A percentile compares a stretch with the other conserved stretches of the same genome.
Conservation (phyloP, 2,329 filamentous ascomycete genomes). For the Exophiala sideris region DNA sequence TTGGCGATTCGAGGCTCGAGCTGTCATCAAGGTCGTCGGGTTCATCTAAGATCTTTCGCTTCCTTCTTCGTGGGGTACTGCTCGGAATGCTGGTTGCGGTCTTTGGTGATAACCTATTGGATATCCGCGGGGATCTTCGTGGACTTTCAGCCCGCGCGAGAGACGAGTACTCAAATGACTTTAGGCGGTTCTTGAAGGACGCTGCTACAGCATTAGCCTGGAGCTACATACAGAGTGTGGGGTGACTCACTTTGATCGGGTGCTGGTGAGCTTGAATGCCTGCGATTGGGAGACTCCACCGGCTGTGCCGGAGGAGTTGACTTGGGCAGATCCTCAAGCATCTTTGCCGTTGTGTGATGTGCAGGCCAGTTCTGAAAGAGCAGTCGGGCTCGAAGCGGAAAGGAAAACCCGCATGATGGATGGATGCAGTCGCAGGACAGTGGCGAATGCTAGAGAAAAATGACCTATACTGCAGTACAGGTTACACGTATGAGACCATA, state of each 20-base stretch:
- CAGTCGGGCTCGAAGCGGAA: not conserved
- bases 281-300: not conserved
- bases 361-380: no score
- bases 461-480: no score
- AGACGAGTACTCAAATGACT: conserved; percentile 17
- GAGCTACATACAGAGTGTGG: not conserved
- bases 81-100: conserved; percentile 1
- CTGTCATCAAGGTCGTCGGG: not conserved
- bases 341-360: not conserved
- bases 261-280: not conserved
- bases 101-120: not conserved
- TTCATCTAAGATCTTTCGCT: conserved; percentile 2
- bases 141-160: not conserved
- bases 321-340: no score
- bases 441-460: no score
- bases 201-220: not conserved
- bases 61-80: conserved; percentile 7
- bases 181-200: conserved; percentile 19
- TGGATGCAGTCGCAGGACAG: not conserved
- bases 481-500: no score
- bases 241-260: not conserved
- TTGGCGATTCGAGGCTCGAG: not conserved
- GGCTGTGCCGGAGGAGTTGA: no score
- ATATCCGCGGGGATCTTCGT: conserved; percentile 15
- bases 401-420: not conserved